Conservation (phyloP, 225 moss, liverwort and hornwort species). For the Sphagnum contortum region DNA sequence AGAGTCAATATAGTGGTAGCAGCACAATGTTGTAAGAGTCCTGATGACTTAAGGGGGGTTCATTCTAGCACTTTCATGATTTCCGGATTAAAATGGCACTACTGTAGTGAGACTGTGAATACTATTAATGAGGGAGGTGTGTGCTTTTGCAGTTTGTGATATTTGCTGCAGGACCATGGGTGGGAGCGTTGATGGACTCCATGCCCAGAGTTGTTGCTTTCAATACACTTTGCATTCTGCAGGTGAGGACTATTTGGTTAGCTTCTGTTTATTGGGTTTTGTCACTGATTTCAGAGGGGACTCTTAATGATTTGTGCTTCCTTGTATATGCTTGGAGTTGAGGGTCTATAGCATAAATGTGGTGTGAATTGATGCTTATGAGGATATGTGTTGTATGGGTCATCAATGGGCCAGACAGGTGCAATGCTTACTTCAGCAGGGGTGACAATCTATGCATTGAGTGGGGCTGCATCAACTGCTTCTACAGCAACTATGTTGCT, state of each 20-base stretch:
- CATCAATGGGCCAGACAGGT: conserved; percentile 32
- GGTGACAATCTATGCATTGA: conserved; percentile 58
- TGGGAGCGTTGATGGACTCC: conserved; percentile 71
- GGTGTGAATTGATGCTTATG: background rate
- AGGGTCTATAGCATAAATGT: background rate
- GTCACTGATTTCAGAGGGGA: too few species aligned
- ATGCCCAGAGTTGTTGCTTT: conserved; percentile 68
- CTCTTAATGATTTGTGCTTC: too few species aligned
- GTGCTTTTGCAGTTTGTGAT: conserved; percentile 52
- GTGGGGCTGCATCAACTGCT: conserved; percentile 30
- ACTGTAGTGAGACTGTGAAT: too few species aligned
- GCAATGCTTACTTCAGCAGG: conserved; percentile 64
- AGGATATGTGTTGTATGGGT: too few species aligned
- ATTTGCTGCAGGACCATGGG: conserved; percentile 72
- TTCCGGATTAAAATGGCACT: too few species aligned
- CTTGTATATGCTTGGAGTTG: background rate
- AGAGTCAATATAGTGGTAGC: too few species aligned
- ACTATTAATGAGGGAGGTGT: too few species aligned
- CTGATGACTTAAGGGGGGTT: too few species aligned
- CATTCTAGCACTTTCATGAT: too few species aligned
- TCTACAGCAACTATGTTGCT: conserved; percentile 43
- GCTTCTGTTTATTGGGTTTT: too few species aligned
- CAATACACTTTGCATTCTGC: conserved; percentile 28
- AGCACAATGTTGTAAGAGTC: too few species aligned
- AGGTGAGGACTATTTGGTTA: conserved; percentile 18